These are phyloP conservation scores for Penicillium daleae DNA, from an alignment of 495 filamentous ascomycete species.

Conservation along the genomic window DNA sequence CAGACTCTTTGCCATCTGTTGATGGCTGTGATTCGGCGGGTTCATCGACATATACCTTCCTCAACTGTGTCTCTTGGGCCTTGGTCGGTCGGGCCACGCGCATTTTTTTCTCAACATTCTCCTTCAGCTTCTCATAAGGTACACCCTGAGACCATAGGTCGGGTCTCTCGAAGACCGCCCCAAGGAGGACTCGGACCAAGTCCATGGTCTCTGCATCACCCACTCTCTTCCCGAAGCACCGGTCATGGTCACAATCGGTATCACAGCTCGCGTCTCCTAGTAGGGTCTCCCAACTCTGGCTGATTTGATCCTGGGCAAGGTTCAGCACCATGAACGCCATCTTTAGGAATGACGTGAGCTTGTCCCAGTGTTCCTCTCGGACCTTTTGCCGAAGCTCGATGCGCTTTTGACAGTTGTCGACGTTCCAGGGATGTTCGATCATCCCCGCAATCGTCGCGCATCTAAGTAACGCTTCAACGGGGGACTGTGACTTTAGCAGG, in stretches of 20 bases:
- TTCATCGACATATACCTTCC: background rate
- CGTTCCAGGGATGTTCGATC: slow-evolving; percentile 11
- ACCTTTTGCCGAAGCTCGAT: background rate
- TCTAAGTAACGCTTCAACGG: slow-evolving; percentile 53
- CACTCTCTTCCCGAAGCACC: background rate
- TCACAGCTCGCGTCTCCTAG: background rate
- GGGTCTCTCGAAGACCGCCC: background rate
- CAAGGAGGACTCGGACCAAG: background rate
- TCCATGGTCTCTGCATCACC: background rate
- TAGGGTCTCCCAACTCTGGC: background rate
- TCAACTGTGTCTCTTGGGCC: slow-evolving; percentile 1
- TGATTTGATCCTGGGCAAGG: too few relatives aligned
- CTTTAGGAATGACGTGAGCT: background rate
- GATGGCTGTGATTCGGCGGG: background rate
- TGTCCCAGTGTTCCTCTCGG: background rate
- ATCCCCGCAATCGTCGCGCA: slow-evolving; percentile 42
- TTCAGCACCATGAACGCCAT: background rate
- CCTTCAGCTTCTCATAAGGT: background rate
- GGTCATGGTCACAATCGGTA: background rate
- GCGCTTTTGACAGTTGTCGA: slow-evolving; percentile 9
- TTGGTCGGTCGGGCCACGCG: background rate
- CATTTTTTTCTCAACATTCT: background rate
- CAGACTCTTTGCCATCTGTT: background rate
- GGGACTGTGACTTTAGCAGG: slow-evolving; percentile 42
- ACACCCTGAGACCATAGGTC: background rate